Evolutionary conservation across 306 rosid genomes (phyloP), one percentile per base, ranked within the genome.

Genomic region (Trifolium repens): DNA sequence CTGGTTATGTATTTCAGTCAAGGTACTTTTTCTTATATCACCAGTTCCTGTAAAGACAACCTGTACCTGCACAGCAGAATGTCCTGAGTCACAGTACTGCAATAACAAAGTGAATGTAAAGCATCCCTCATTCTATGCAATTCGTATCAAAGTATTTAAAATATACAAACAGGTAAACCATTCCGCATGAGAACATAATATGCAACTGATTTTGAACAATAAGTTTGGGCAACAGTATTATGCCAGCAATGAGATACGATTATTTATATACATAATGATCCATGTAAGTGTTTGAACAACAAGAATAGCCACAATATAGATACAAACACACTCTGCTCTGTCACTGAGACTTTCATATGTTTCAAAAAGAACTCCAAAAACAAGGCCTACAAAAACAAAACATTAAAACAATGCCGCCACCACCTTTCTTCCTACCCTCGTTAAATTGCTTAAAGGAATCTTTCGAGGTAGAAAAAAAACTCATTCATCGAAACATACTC

Each of bases 41-140:
- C 30, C 76, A 53, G 85, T 79, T 77, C 87, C 89, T 16, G 70
- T 16, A 43, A 81, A 88, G n/a, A 72, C 13, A 15, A 85, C 89
- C 67, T 79, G 77, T 6, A 84, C 72, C 92, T 85, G 82, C 77
- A 67, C 8, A 71, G 44, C 66, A 62, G 57, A 64, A 54, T 7
- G 30, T 60, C 26, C 9, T 39, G 16, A 54, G 57, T 77, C 15
- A 58, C 37, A 16, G 32, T 58, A 50, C 70, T 64, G 19, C 16
- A 74, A 72, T 11, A 15, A 34, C 26, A 35, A 34, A 24, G 14
- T 37, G 35, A 35, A 58, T 24, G 40, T 19, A 17, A 82, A 49
- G 5, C 32, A 34, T 24, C 57, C 19, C 16, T 8, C 37, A 63
- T 62, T 53, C 62, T 62, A 35, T 13, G 50, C 24, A 17, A 70